Evolutionary conservation across 495 filamentous ascomycete species (phyloP).

Genomic region (Pyrenopolyporus hunteri): DNA sequence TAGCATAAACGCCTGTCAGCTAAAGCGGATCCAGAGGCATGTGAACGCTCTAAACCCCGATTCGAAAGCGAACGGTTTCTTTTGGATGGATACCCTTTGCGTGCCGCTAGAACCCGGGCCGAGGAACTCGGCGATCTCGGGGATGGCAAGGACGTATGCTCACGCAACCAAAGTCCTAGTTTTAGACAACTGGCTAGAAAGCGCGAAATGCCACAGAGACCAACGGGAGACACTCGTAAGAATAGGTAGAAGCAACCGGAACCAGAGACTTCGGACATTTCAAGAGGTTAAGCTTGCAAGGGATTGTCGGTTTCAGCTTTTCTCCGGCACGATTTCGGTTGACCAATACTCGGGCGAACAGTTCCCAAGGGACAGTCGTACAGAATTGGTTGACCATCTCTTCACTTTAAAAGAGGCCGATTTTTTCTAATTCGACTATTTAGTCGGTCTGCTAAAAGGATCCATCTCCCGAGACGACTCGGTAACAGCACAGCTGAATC

Average conservation of each 20-base stretch:
- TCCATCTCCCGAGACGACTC: not conserved
- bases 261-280: not conserved
- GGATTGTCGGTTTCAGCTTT: not conserved
- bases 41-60: not conserved
- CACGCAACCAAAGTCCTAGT: not conserved
- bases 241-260: not conserved
- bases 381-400: not conserved
- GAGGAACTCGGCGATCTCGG: not conserved
- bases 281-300: not conserved
- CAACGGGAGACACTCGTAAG: not conserved
- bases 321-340: not conserved
- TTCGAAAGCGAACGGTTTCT: not conserved
- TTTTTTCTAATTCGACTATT: not conserved
- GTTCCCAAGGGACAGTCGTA: not conserved
- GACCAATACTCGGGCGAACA: not conserved
- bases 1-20: not conserved
- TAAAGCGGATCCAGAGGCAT: not conserved
- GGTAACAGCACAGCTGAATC: not conserved
- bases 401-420: not conserved
- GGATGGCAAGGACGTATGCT: not conserved
- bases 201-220: not conserved
- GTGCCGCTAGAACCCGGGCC: not conserved
- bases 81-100: not conserved
- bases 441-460: not conserved
- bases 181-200: not conserved